A percentile compares a stretch with the other conserved stretches of the same genome.
These are phyloP conservation scores for Russula earlei DNA, from an alignment of 768 basidiomycete species.

Conservation along the genomic window DNA sequence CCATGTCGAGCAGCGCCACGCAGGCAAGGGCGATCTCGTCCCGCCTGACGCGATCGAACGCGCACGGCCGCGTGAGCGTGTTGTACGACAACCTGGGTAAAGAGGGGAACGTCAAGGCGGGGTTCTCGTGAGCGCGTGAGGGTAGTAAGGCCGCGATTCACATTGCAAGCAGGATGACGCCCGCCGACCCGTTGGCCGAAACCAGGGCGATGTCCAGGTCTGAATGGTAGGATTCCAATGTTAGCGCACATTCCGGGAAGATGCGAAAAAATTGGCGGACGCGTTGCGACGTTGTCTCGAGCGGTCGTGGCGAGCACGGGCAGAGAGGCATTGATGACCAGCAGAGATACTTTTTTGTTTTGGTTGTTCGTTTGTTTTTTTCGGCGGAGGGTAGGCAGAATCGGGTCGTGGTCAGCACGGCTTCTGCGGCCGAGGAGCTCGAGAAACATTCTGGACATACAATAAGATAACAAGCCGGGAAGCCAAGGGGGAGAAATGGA, in stretches of 20 bases:
- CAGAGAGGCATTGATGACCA: constrained; percentile 3
- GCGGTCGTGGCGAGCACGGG: not conserved
- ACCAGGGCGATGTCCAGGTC: constrained; percentile 1
- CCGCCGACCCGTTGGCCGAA: not conserved
- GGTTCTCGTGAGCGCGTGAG: not conserved
- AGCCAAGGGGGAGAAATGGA: not conserved
- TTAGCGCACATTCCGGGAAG: not conserved
- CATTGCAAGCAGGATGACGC: not conserved
- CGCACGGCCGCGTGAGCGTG: not conserved
- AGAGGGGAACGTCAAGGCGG: not conserved
- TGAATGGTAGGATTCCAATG: not conserved
- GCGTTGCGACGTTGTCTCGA: not conserved
- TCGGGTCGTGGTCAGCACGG: not conserved
- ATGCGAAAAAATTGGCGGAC: not conserved
- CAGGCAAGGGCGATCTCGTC: not conserved
- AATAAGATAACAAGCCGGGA: not conserved
- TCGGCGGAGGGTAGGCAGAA: not conserved
- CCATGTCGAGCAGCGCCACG: not conserved
- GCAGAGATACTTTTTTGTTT: constrained; percentile 3
- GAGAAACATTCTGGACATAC: not conserved
- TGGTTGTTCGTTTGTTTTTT: too few relatives aligned
- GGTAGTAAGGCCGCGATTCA: not conserved
- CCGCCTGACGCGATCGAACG: constrained; percentile 1
- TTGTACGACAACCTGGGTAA: constrained; percentile 3
- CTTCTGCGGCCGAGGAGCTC: too few relatives aligned